These are phyloP conservation scores for Liquidambar formosana DNA, from an alignment of 164 flowering plant species.

Conservation along the genomic window DNA sequence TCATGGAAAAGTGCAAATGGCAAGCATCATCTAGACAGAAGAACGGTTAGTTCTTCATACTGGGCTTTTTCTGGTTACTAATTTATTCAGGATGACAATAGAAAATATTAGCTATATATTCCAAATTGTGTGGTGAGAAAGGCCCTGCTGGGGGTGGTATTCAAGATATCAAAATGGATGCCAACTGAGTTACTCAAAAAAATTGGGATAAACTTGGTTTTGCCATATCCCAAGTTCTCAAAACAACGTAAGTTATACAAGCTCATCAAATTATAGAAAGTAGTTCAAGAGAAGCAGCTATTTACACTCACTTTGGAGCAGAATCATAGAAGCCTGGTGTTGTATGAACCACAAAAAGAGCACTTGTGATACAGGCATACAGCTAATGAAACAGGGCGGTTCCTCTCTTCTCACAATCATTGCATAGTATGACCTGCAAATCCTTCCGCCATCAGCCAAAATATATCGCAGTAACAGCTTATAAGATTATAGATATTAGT, in stretches of 20 bases:
- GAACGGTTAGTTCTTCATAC: neutral
- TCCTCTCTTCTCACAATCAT: constrained; percentile 89
- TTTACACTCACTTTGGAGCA: constrained; percentile 3
- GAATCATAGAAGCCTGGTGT: constrained; percentile 65
- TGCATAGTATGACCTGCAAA: constrained; percentile 75
- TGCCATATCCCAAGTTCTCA: neutral
- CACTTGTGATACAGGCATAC: constrained; percentile 89
- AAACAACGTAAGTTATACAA: neutral
- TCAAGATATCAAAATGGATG: neutral
- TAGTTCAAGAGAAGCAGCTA: neutral
- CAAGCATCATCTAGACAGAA: neutral
- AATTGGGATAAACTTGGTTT: neutral
- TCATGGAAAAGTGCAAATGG: neutral
- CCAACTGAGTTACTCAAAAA: neutral
- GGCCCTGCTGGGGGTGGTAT: too few species aligned
- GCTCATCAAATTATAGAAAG: constrained; percentile 4
- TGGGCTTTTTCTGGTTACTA: neutral
- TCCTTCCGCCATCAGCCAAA: neutral
- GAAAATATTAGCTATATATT: too few species aligned
- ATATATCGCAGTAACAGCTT: neutral
- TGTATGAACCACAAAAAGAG: constrained; percentile 75
- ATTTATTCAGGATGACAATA: neutral
- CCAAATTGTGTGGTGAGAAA: too few species aligned
- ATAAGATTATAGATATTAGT: neutral
- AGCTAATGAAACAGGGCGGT: constrained; percentile 71